Evolutionary conservation across 805 yeast genomes (phyloP).

Genomic region (Pichia insulana): DNA sequence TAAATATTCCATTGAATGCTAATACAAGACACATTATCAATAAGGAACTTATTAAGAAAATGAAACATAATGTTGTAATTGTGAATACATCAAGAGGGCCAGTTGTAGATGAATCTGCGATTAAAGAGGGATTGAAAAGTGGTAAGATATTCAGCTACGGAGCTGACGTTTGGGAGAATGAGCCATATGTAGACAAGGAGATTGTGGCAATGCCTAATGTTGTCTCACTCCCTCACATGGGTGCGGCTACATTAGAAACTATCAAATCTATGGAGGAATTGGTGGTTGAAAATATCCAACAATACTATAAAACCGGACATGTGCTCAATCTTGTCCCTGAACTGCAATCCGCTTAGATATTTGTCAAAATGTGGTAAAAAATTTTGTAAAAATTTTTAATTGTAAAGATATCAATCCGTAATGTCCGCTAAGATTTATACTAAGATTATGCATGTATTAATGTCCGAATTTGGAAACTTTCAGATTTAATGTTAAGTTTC

Average conservation of each 20-base stretch:
- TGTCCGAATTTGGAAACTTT: too few relatives aligned
- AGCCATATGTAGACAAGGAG: constrained; percentile 60
- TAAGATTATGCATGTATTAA: too few relatives aligned
- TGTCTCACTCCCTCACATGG: constrained; percentile 86
- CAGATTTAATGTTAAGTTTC: too few relatives aligned
- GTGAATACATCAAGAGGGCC: constrained; percentile 93
- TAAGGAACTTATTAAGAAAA: constrained; percentile 49
- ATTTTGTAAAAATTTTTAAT: too few relatives aligned
- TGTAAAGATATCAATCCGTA: too few relatives aligned
- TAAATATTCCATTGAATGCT: constrained; percentile 70
- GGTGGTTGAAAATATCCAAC: constrained; percentile 58
- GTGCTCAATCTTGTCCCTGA: constrained; percentile 77
- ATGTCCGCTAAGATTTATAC: too few relatives aligned
- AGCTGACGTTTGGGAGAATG: constrained; percentile 67
- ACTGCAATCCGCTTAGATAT: constrained; percentile 31
- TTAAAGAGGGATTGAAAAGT: constrained; percentile 44
- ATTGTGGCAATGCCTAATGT: constrained; percentile 55
- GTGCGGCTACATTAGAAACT: constrained; percentile 71
- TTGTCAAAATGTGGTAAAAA: too few relatives aligned
- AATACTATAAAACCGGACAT: constrained; percentile 53
- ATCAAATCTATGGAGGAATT: constrained; percentile 71
- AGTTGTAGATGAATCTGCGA: constrained; percentile 57
- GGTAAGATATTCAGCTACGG: constrained; percentile 69
- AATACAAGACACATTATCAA: constrained; percentile 64
- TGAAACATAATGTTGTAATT: constrained; percentile 71